phyloP scores from a whole-genome alignment of 2,329 filamentous ascomycete genomes.

The Lachnellula arida region DNA sequence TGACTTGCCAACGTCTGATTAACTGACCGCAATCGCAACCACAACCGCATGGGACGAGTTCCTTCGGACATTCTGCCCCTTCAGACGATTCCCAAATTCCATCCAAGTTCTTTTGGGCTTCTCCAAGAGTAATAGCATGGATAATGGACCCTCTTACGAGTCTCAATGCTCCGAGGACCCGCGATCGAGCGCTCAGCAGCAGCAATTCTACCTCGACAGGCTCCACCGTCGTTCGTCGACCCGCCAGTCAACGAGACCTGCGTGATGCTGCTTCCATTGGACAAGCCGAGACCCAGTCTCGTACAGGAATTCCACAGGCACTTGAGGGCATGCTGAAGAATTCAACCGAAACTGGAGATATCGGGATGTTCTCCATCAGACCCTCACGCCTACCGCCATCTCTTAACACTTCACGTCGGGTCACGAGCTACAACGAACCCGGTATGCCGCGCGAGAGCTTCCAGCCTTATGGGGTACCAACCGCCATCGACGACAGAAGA shows the following conservation, averaged over 20 bases:
- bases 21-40: too few species aligned
- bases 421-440: constrained; percentile 14
- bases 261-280: constrained; percentile 35
- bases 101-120: not conserved
- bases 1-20: not conserved
- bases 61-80: too few species aligned
- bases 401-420: constrained; percentile 21
- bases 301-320: constrained; percentile 46
- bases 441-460: constrained; percentile 19
- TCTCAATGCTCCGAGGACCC: constrained; percentile 7
- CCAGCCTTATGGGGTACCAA: constrained; percentile 23
- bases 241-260: constrained; percentile 12
- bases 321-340: constrained; percentile 63
- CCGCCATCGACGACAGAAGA: constrained; percentile 38
- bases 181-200: constrained; percentile 12
- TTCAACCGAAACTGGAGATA: constrained; percentile 62
- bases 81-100: not conserved
- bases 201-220: constrained; percentile 3
- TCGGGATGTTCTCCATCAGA: constrained; percentile 55
- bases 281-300: constrained; percentile 31
- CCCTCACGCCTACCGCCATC: constrained; percentile 32
- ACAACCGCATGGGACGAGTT: too few species aligned
- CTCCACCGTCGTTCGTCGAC: constrained; percentile 14
- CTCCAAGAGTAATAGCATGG: constrained; percentile 7
- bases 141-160: constrained; percentile 22